Percentiles rank a stretch among this genome's conserved stretches.
phyloP scores from a whole-genome alignment of 208 protist genomes.

The Leptomonas pyrrhocoris region DNA sequence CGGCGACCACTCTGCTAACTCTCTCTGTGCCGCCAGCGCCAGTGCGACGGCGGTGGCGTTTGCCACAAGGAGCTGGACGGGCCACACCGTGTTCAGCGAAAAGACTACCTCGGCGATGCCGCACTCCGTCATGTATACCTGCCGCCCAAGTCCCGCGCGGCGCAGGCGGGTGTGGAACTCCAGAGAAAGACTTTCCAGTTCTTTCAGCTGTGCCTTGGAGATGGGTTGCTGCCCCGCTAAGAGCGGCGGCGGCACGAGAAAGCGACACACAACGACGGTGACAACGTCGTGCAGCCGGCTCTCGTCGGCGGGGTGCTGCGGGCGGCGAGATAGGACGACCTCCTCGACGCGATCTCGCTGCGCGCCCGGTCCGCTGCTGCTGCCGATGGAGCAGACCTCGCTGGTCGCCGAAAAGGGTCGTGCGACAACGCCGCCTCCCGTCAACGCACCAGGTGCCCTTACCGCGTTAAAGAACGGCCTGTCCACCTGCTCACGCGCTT shows the following conservation, averaged over 20 bases:
- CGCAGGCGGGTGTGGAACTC: slow-evolving; percentile 28
- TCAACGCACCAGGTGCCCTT: neutral
- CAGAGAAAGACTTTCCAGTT: slow-evolving; percentile 17
- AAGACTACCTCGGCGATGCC: slow-evolving; percentile 29
- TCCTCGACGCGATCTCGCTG: neutral
- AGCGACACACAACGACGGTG: slow-evolving; percentile 33
- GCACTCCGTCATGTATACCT: slow-evolving; percentile 23
- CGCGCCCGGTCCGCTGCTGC: neutral
- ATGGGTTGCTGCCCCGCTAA: slow-evolving; percentile 1
- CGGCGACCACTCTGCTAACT: slow-evolving; percentile 21
- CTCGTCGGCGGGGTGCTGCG: slow-evolving; percentile 13
- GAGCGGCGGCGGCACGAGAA: slow-evolving; percentile 10
- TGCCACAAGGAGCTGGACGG: slow-evolving; percentile 26
- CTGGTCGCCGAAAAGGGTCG: neutral
- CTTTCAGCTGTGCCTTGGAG: slow-evolving; percentile 6
- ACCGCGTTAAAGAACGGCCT: neutral
- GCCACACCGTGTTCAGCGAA: slow-evolving; percentile 27
- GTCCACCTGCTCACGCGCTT: neutral
- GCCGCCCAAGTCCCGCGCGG: slow-evolving; percentile 1
- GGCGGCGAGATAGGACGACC: slow-evolving; percentile 12
- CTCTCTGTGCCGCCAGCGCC: slow-evolving; percentile 14
- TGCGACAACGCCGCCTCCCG: neutral
- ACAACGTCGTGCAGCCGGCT: slow-evolving; percentile 24
- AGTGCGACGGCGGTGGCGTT: slow-evolving; percentile 18
- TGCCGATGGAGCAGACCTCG: neutral